A percentile compares a stretch with the other conserved stretches of the same genome.
These are phyloP conservation scores for Diaporthe destruens DNA, from an alignment of 2,329 filamentous ascomycete genomes.

Conservation along the genomic window DNA sequence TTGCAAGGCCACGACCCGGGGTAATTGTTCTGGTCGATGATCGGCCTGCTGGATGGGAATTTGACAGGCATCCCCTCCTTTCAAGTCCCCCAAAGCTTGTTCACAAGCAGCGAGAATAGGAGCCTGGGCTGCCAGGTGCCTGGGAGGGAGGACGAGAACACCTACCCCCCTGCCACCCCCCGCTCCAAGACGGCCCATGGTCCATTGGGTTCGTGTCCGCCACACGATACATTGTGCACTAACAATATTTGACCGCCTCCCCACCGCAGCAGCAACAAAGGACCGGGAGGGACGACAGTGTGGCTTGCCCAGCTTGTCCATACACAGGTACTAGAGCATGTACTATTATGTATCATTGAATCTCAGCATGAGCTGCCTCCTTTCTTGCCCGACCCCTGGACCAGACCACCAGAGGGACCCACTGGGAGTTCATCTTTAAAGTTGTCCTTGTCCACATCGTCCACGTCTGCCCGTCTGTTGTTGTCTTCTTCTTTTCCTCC, in stretches of 20 bases:
- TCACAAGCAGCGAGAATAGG: slow-evolving; percentile 1
- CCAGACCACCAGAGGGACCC: slow-evolving; percentile 31
- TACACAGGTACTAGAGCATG: slow-evolving; percentile 3
- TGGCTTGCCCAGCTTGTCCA: slow-evolving; percentile 30
- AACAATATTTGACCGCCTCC: slow-evolving; percentile 27
- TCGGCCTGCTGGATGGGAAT: slow-evolving; percentile 13
- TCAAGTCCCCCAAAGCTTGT: slow-evolving; percentile 1
- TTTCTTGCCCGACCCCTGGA: slow-evolving; percentile 39
- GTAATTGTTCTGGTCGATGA: slow-evolving; percentile 22
- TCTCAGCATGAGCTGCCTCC: slow-evolving; percentile 39
- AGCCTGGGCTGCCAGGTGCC: no score
- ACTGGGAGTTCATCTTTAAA: slow-evolving; percentile 42
- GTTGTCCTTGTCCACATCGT: slow-evolving; percentile 41
- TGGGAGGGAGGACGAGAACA: slow-evolving; percentile 20
- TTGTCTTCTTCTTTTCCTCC: slow-evolving; percentile 33
- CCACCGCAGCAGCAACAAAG: background rate
- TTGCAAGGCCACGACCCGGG: slow-evolving; percentile 14
- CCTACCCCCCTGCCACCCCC: background rate
- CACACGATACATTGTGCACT: background rate
- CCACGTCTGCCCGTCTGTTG: slow-evolving; percentile 24
- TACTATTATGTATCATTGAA: slow-evolving; percentile 24
- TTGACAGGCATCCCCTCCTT: slow-evolving; percentile 37
- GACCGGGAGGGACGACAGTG: background rate
- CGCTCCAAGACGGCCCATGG: background rate
- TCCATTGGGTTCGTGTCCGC: background rate